A percentile compares a stretch with the other conserved stretches of the same genome.
Conservation (phyloP, 2,329 filamentous ascomycete species). For the Aaosphaeria arxii region DNA sequence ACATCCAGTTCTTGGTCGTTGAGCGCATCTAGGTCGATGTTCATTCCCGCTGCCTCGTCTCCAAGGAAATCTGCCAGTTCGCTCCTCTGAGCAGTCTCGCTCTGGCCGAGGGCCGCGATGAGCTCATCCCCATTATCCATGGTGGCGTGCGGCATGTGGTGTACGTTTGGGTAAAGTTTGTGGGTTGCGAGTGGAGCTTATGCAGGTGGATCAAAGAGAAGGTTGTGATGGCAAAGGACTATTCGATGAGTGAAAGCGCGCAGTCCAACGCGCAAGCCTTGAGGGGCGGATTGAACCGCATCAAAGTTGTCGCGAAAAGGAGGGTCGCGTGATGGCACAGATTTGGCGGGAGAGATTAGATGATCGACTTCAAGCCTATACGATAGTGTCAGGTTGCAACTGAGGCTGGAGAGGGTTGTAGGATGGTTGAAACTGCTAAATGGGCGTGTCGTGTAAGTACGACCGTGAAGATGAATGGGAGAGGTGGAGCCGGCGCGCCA, state of each 20-base stretch:
- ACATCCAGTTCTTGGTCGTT: slow-evolving; percentile 39
- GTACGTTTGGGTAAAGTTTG: not conserved
- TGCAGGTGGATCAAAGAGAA: no score
- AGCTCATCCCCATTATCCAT: slow-evolving; percentile 10
- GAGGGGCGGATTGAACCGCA: no score
- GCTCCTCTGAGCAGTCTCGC: not conserved
- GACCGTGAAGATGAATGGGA: not conserved
- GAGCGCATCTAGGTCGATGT: slow-evolving; percentile 15
- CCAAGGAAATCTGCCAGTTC: not conserved
- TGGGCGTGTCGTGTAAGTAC: not conserved
- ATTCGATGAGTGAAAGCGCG: not conserved
- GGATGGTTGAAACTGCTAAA: slow-evolving; percentile 6
- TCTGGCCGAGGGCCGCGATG: not conserved
- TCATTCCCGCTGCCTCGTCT: not conserved
- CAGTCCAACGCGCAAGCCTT: no score
- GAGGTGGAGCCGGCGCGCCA: not conserved
- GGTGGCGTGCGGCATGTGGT: slow-evolving; percentile 13
- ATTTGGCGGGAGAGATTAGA: not conserved
- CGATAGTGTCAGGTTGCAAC: no score
- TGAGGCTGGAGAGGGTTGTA: not conserved
- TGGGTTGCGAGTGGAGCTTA: not conserved
- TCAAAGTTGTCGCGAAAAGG: no score
- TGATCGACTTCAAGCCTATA: no score
- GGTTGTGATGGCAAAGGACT: no score
- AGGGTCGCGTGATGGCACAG: no score